Percentiles rank a stretch among this genome's conserved stretches.
Evolutionary conservation across 2,329 filamentous ascomycete genomes (phyloP).

Genomic region (Aspergillus pseudoviridinutans): DNA sequence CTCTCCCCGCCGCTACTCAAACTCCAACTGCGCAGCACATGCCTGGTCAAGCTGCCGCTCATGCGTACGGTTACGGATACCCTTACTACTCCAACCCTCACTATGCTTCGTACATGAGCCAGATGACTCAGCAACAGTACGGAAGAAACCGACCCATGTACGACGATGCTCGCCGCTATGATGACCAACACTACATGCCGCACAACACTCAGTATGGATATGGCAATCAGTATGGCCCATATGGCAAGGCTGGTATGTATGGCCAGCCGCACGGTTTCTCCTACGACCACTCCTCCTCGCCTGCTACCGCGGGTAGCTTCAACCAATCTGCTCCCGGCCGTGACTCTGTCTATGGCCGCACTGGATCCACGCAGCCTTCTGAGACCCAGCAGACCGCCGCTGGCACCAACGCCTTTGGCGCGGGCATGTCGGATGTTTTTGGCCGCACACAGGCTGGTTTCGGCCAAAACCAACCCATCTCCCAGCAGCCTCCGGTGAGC

Average conservation of each 20-base stretch:
- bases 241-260: conserved; percentile 59
- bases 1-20: conserved; percentile 55
- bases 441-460: conserved; percentile 56
- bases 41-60: conserved; percentile 45
- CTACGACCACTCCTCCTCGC: conserved; percentile 62
- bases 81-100: conserved; percentile 60
- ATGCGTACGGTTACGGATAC: conserved; percentile 58
- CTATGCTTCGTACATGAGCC: conserved; percentile 59
- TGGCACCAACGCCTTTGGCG: conserved; percentile 47
- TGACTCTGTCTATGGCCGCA: conserved; percentile 58
- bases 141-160: conserved; percentile 48
- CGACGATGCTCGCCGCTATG: conserved; percentile 47
- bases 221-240: conserved; percentile 48
- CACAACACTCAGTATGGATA: conserved; percentile 53
- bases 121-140: conserved; percentile 46
- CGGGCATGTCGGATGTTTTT: conserved; percentile 56
- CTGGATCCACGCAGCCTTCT: conserved; percentile 54
- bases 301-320: conserved; percentile 53
- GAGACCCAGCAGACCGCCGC: conserved; percentile 51
- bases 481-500: conserved; percentile 45
- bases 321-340: conserved; percentile 44
- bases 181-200: conserved; percentile 43
- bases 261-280: conserved; percentile 61
- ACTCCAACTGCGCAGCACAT: conserved; percentile 52
- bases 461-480: conserved; percentile 51